These are phyloP conservation scores for Entoloma clypeatum DNA, from an alignment of 1,284 basidiomycete genomes.

Conservation along the genomic window DNA sequence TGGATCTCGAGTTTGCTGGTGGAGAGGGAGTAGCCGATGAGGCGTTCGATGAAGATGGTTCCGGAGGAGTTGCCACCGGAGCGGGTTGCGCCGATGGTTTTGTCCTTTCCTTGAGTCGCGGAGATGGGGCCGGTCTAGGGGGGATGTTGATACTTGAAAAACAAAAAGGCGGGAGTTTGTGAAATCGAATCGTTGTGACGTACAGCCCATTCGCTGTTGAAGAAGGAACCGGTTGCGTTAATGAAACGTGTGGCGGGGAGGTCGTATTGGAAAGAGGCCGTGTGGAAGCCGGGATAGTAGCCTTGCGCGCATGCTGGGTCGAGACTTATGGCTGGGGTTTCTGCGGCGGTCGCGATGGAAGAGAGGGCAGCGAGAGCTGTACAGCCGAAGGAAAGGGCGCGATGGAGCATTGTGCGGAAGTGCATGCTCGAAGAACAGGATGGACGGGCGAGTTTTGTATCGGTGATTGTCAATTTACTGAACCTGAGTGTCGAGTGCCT, in stretches of 20 bases:
- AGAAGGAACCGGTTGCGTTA: conserved; percentile 12
- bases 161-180: background rate
- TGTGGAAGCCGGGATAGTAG: conserved; percentile 10
- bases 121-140: conserved; percentile 10
- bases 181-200: conserved; percentile 3
- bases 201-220: conserved; percentile 16
- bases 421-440: no score
- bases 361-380: no score
- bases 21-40: conserved; percentile 11
- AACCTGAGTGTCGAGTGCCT: no score
- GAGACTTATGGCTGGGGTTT: no score
- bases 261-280: conserved; percentile 11
- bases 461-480: no score
- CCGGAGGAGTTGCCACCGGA: conserved; percentile 1
- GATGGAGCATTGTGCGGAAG: no score
- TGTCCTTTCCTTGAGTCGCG: conserved; percentile 15
- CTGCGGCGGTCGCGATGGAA: no score
- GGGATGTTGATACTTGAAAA: no score
- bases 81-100: conserved; percentile 15
- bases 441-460: no score
- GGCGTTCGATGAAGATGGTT: conserved; percentile 10
- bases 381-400: no score
- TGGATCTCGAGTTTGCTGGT: conserved; percentile 8
- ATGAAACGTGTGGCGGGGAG: conserved; percentile 8
- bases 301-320: conserved; percentile 12